A percentile compares a stretch with the other conserved stretches of the same genome.
phyloP scores from a whole-genome alignment of 2,329 filamentous ascomycete species.

The Arthrobotrys pseudoclavata region DNA sequence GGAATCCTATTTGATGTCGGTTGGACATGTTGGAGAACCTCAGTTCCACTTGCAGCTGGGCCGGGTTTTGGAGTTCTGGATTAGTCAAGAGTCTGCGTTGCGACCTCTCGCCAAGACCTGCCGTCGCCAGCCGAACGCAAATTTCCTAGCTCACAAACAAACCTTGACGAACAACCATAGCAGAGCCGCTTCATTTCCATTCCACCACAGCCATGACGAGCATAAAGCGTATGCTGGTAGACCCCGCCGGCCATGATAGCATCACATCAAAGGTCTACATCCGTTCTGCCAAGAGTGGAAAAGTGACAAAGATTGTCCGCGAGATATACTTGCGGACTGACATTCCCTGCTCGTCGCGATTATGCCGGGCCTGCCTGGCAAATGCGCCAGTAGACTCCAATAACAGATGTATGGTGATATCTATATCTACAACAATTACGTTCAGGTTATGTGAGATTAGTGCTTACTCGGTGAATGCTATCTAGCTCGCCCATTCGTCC shows the following conservation, averaged over 20 bases:
- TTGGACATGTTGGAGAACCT: slow-evolving; percentile 36
- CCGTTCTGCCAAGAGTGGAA: slow-evolving; percentile 92
- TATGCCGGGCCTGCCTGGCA: slow-evolving; percentile 82
- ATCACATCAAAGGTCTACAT: slow-evolving; percentile 97
- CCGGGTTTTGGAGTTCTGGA: slow-evolving; percentile 1
- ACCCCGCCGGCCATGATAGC: slow-evolving; percentile 75
- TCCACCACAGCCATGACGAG: slow-evolving; percentile 71
- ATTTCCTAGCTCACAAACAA: slow-evolving; percentile 23
- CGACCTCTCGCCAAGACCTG: slow-evolving; percentile 39
- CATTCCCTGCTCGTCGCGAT: slow-evolving; percentile 93
- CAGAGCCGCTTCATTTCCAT: slow-evolving; percentile 37
- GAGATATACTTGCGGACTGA: slow-evolving; percentile 96
- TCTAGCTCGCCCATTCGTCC: slow-evolving; percentile 82
- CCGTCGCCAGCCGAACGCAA: slow-evolving; percentile 36
- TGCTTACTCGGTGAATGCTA: slow-evolving; percentile 35
- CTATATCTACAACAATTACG: not conserved
- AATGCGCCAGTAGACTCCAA: slow-evolving; percentile 83
- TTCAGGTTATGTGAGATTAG: not conserved
- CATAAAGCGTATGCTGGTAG: slow-evolving; percentile 73
- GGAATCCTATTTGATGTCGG: slow-evolving; percentile 12
- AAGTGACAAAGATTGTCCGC: slow-evolving; percentile 98
- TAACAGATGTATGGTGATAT: slow-evolving; percentile 74
- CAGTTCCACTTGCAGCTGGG: not conserved
- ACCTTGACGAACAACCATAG: slow-evolving; percentile 22
- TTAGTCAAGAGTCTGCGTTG: slow-evolving; percentile 19